A percentile compares a stretch with the other conserved stretches of the same genome.
Conservation (phyloP, 2,329 filamentous ascomycete species). For the Cryoendolithus antarcticus region DNA sequence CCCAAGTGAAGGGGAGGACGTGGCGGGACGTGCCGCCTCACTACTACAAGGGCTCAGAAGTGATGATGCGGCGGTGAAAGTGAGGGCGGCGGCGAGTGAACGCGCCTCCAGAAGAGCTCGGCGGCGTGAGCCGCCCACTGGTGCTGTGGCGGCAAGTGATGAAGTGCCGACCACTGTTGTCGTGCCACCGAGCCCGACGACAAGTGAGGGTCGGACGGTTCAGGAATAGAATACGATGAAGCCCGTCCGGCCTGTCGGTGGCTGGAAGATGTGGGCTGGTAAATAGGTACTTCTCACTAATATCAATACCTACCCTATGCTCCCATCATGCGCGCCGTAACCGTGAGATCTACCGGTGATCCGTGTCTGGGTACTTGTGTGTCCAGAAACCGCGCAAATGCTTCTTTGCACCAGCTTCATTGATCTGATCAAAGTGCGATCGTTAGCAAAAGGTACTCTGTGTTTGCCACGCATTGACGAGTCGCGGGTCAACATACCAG, state of each 20-base stretch:
- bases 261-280: too few relatives aligned
- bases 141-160: constrained; percentile 4
- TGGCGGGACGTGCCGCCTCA: constrained; percentile 72
- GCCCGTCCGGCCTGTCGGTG: too few relatives aligned
- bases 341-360: constrained; percentile 19
- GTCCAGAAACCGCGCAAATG: constrained; percentile 42
- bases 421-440: constrained; percentile 25
- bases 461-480: not conserved
- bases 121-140: constrained; percentile 15
- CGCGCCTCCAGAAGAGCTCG: constrained; percentile 54
- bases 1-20: constrained; percentile 48
- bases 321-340: too few relatives aligned
- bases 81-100: constrained; percentile 48
- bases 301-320: too few relatives aligned
- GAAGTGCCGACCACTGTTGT: constrained; percentile 15
- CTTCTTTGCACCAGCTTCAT: constrained; percentile 35
- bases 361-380: constrained; percentile 35
- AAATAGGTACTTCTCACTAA: too few relatives aligned
- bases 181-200: constrained; percentile 20
- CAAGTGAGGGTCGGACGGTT: not conserved
- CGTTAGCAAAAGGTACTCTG: not conserved
- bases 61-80: constrained; percentile 34
- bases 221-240: too few relatives aligned
- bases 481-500: constrained; percentile 16
- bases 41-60: constrained; percentile 73